Evolutionary conservation across 2,329 filamentous ascomycete species (phyloP).

Genomic region (Cordyceps tenuipes): DNA sequence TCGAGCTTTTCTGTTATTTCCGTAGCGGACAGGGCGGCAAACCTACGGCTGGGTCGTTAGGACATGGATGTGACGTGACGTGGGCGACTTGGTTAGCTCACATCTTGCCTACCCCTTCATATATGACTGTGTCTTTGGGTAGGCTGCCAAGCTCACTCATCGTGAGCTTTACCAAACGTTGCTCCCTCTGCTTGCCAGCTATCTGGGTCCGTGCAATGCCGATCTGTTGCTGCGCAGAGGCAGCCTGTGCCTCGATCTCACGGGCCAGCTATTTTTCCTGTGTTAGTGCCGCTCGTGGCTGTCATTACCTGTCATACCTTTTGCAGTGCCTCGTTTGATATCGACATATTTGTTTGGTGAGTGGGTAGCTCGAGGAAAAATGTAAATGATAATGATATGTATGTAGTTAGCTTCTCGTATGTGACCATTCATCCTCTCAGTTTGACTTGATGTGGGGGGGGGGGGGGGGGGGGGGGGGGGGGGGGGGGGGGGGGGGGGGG

Average conservation of each 20-base stretch:
- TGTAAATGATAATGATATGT: background rate
- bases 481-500: no score
- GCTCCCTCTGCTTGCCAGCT: conserved; percentile 75
- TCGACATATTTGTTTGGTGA: conserved; percentile 60
- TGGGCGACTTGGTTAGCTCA: conserved; percentile 34
- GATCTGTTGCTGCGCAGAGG: conserved; percentile 87
- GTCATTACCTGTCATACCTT: conserved; percentile 51
- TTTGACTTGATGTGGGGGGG: no score
- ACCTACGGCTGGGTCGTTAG: conserved; percentile 48
- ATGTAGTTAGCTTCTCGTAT: no score
- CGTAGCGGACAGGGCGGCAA: conserved; percentile 67
- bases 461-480: no score
- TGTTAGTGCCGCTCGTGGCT: conserved; percentile 12
- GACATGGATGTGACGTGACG: background rate
- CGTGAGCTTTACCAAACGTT: conserved; percentile 81
- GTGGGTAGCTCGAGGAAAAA: background rate
- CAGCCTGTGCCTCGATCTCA: conserved; percentile 87
- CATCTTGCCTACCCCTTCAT: conserved; percentile 98
- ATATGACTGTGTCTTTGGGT: conserved; percentile 68
- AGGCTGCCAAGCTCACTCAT: conserved; percentile 72
- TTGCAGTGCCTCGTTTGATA: conserved; percentile 86
- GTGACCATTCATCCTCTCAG: background rate
- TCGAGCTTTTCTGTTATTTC: conserved; percentile 69
- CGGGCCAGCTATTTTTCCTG: conserved; percentile 59
- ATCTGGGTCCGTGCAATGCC: conserved; percentile 78